A percentile compares a stretch with the other conserved stretches of the same genome.
Evolutionary conservation across 495 filamentous ascomycete species (phyloP).

Genomic region (Parathielavia appendiculata): DNA sequence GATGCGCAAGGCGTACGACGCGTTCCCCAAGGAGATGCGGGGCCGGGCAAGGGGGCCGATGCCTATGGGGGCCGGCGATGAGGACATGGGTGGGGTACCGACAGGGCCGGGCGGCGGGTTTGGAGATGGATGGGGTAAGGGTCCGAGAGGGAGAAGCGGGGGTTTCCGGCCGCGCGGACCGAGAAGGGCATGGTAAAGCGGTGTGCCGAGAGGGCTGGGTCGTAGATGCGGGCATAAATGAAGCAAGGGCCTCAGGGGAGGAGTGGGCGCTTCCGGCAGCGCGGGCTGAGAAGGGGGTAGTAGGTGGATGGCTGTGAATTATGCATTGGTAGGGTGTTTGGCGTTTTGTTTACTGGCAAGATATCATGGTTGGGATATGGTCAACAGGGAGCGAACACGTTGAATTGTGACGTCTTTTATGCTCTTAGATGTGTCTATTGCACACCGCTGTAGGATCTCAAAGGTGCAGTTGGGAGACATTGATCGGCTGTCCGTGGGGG

Average conservation of each 20-base stretch:
- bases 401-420: no score
- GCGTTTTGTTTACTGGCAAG: conserved; percentile 4
- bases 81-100: conserved; percentile 37
- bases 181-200: conserved; percentile 41
- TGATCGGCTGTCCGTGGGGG: no score
- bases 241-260: no score
- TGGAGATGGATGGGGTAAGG: conserved; percentile 46
- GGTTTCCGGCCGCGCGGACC: conserved; percentile 40
- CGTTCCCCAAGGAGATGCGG: conserved; percentile 79
- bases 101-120: conserved; percentile 53
- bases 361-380: conserved; percentile 3
- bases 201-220: no score
- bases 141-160: conserved; percentile 41
- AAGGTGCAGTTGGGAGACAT: no score
- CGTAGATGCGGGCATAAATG: no score
- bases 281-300: conserved; percentile 38
- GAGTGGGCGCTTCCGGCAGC: no score
- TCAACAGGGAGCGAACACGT: not conserved
- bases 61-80: conserved; percentile 49
- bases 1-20: conserved; percentile 88
- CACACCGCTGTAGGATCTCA: no score
- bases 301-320: conserved; percentile 15
- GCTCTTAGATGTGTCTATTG: no score
- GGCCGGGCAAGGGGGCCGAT: conserved; percentile 50
- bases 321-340: conserved; percentile 18